phyloP scores from a whole-genome alignment of 2,329 filamentous ascomycete genomes.

The Penicillium janthinellum region DNA sequence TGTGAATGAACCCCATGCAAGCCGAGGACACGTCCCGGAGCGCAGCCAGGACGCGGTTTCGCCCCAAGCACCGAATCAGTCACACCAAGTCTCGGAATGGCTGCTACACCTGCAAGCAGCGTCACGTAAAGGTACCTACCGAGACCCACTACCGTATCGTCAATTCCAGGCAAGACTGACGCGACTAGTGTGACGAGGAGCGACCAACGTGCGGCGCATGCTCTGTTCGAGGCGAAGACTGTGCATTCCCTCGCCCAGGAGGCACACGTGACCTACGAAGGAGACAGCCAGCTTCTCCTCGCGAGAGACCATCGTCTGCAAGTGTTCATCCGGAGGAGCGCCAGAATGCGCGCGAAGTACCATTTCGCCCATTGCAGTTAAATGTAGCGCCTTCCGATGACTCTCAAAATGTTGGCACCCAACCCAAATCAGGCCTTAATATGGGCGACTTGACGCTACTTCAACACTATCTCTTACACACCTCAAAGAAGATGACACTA shows the following conservation, averaged over 20 bases:
- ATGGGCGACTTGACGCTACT: constrained; percentile 25
- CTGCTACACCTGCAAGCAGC: constrained; percentile 27
- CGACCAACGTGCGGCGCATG: constrained; percentile 28
- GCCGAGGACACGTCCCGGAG: background rate
- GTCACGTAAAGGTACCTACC: constrained; percentile 28
- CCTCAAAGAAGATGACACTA: constrained; percentile 17
- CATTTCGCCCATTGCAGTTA: constrained; percentile 19
- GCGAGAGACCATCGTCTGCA: background rate
- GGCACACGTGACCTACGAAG: constrained; percentile 4
- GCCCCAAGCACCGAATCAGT: constrained; percentile 16
- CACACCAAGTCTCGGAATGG: constrained; percentile 31
- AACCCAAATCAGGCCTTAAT: constrained; percentile 9
- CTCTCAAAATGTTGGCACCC: background rate
- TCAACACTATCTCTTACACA: constrained; percentile 22
- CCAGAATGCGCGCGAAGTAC: background rate
- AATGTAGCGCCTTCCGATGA: background rate
- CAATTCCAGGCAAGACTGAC: background rate
- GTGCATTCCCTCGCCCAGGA: constrained; percentile 13
- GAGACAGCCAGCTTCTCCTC: constrained; percentile 1
- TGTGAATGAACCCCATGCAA: background rate
- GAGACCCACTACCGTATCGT: background rate
- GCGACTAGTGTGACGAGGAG: constrained; percentile 28
- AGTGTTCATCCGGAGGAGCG: background rate
- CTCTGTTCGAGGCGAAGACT: constrained; percentile 16
- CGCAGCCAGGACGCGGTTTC: background rate